phyloP scores from a whole-genome alignment of 495 filamentous ascomycete species.

The Annulohypoxylon maeteangense region DNA sequence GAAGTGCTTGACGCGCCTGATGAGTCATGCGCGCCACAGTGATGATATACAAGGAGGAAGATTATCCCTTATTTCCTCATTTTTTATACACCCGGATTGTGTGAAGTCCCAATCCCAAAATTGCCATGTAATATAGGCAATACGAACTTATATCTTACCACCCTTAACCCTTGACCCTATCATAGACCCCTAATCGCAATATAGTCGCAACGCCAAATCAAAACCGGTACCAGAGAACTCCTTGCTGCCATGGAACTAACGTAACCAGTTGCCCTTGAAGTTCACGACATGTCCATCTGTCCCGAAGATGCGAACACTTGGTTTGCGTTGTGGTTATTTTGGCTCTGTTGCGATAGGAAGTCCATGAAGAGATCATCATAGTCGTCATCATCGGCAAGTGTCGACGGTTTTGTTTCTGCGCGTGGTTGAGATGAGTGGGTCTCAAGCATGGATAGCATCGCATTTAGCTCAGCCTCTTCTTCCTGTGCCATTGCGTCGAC shows the following conservation, averaged over 20 bases:
- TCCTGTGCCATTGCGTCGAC: conserved; percentile 59
- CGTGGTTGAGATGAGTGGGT: conserved; percentile 34
- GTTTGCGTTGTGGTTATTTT: not conserved
- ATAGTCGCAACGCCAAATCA: conserved; percentile 36
- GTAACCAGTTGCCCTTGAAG: not conserved
- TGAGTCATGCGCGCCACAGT: conserved; percentile 78
- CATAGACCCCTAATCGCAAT: conserved; percentile 38
- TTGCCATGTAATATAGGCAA: conserved; percentile 28
- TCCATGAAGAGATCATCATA: conserved; percentile 64
- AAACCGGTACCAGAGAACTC: conserved; percentile 31
- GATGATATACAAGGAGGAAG: conserved; percentile 49
- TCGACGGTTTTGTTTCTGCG: conserved; percentile 14
- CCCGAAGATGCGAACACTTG: conserved; percentile 34
- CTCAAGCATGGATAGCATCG: conserved; percentile 58
- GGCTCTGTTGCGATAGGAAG: conserved; percentile 45
- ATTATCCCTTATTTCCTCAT: conserved; percentile 10
- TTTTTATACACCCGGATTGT: conserved; percentile 38
- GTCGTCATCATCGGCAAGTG: conserved; percentile 65
- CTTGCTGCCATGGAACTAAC: conserved; percentile 14
- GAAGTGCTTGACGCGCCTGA: conserved; percentile 76
- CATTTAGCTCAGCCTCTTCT: conserved; percentile 69
- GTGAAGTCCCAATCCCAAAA: conserved; percentile 29
- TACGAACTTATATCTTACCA: conserved; percentile 41
- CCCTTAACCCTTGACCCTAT: too few species aligned
- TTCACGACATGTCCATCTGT: conserved; percentile 48